phyloP scores from a whole-genome alignment of 352 stramenopile genomes.

The Globisporangium camurandrum region DNA sequence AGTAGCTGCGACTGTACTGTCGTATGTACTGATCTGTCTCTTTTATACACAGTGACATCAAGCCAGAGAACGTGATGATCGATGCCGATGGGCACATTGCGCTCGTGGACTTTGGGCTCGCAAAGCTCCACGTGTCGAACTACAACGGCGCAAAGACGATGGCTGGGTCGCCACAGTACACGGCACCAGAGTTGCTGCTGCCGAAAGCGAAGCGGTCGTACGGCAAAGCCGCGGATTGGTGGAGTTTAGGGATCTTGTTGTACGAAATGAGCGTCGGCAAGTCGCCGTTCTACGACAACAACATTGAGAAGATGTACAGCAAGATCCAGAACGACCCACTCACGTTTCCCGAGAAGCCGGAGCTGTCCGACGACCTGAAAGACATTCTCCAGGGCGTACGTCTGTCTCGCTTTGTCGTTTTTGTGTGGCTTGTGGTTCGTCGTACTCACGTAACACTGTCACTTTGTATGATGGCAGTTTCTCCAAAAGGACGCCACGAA shows the following conservation, averaged over 20 bases:
- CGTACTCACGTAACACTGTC: neutral
- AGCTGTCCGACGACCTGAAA: slow-evolving; percentile 64
- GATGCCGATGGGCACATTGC: slow-evolving; percentile 93
- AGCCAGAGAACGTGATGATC: slow-evolving; percentile 95
- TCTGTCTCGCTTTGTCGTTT: too few relatives aligned
- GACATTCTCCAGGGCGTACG: slow-evolving; percentile 64
- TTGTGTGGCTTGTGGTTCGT: too few relatives aligned
- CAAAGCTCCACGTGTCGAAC: slow-evolving; percentile 89
- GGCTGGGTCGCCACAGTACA: slow-evolving; percentile 85
- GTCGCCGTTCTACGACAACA: slow-evolving; percentile 91
- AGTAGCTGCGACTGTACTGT: too few relatives aligned
- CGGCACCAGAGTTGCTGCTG: slow-evolving; percentile 72
- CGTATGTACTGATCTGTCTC: neutral
- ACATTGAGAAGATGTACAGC: slow-evolving; percentile 92
- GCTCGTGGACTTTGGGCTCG: slow-evolving; percentile 93
- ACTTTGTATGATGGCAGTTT: slow-evolving; percentile 37
- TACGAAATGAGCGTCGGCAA: slow-evolving; percentile 93
- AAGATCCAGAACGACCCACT: slow-evolving; percentile 87
- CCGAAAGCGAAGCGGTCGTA: slow-evolving; percentile 84
- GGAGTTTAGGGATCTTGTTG: slow-evolving; percentile 86
- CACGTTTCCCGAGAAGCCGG: slow-evolving; percentile 66
- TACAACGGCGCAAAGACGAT: slow-evolving; percentile 87
- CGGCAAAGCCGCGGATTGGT: slow-evolving; percentile 85
- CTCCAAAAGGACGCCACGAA: slow-evolving; percentile 84
- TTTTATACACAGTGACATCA: slow-evolving; percentile 79